Base-by-base conservation (phyloP, 441 rosid species). In the Jatropha podagrica region DNA sequence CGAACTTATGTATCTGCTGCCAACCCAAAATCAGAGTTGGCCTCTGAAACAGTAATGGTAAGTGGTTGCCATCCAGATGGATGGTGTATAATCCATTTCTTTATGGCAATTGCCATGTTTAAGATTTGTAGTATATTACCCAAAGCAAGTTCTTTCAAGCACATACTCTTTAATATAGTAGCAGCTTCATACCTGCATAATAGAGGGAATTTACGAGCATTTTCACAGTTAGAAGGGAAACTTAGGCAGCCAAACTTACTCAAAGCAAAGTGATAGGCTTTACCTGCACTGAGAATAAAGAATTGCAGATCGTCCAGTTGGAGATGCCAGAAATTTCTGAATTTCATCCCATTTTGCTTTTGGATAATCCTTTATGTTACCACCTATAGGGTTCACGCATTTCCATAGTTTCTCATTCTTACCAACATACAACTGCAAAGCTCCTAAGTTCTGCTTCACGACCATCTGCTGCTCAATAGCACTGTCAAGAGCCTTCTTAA, bases 61-160 rank as follows among this genome's bases (percentile, higher is more conserved):
- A 86, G 76, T 37, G 88, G 88, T 42, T 82, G 83, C 88, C 88
- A 86, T 44, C 88, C 85, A 3, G 80, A 81, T 55, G 67, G 84
- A 76, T 78, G 83, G 70, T 67, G 81, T 65, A 71, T 17, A 65
- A 86, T 76, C 88, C 88, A 86, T 75, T 55, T 82, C 73, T 77
- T 86, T 40, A 13, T 14, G 4, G 73, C 68, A 59, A 83, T 68
- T 56, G 49, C 72, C 77, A 86, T 72, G 81, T 82, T 76, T 62
- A 86, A 78, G 51, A 86, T 72, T 79, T 70, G 83, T 60, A 86
- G 85, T 71, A 83, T 18, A 52, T 80, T 77, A 55, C 88, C 88
- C 59, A 86, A 76, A 72, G 79, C 75, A 66, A 68, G 77, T 68
- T 81, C 80, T 77, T 77, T 76, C 83, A 86, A 75, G 81, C 86